Conservation (phyloP, 345 rosid species). For the Hibiscus syriacus region DNA sequence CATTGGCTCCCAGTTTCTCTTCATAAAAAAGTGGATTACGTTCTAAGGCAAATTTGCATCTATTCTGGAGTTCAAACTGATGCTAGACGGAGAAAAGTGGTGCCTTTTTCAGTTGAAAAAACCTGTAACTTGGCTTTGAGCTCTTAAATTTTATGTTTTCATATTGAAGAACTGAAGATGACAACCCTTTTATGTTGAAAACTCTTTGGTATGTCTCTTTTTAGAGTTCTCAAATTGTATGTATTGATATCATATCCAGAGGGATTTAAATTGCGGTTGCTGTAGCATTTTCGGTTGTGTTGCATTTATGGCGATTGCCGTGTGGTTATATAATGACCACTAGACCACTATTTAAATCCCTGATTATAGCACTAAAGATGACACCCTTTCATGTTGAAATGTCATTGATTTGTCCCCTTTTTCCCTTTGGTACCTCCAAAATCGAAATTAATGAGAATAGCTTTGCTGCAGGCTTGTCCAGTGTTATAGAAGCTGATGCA, state of each 20-base stretch:
- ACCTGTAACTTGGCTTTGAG: constrained; percentile 25
- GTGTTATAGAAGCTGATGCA: constrained; percentile 62
- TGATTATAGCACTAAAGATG: neutral
- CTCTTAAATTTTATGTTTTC: neutral
- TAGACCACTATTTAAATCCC: no score
- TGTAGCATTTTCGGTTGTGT: no score
- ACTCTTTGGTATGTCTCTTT: neutral
- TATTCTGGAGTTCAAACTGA: constrained; percentile 15
- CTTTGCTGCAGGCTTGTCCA: constrained; percentile 37
- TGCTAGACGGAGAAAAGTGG: constrained; percentile 9
- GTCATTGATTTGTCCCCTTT: neutral
- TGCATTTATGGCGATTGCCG: no score
- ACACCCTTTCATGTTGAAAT: constrained; percentile 1
- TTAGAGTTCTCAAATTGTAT: neutral
- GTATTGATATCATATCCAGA: neutral
- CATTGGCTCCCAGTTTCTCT: constrained; percentile 78
- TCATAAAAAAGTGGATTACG: constrained; percentile 34
- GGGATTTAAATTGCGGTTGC: no score
- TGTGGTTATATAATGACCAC: no score
- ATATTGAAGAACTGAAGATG: neutral
- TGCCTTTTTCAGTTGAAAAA: constrained; percentile 21
- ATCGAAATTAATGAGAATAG: neutral
- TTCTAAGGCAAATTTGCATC: constrained; percentile 30
- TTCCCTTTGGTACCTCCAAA: neutral
- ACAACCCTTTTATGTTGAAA: constrained; percentile 1